Evolutionary conservation across 2,329 filamentous ascomycete species (phyloP).

Genomic region (Thelonectria discophora): DNA sequence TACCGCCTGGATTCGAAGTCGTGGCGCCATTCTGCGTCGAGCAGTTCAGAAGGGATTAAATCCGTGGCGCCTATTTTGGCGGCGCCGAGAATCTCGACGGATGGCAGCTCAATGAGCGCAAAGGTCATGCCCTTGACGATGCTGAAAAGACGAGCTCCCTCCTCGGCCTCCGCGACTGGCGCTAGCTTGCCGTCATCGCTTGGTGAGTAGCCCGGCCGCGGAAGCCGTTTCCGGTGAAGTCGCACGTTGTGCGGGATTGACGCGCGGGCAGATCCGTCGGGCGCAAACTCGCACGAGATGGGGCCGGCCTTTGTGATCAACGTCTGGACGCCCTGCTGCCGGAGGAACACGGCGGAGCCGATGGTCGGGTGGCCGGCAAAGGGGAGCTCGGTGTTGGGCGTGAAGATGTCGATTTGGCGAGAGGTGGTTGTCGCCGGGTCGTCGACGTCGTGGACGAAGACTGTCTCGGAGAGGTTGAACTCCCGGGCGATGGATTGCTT

Average conservation of each 20-base stretch:
- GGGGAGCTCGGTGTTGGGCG: conserved; percentile 60
- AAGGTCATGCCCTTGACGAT: conserved; percentile 80
- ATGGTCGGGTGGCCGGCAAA: conserved; percentile 71
- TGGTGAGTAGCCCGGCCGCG: conserved; percentile 28
- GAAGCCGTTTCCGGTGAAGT: conserved; percentile 59
- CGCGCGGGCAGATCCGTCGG: conserved; percentile 60
- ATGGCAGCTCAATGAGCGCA: conserved; percentile 67
- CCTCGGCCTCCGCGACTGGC: conserved; percentile 45
- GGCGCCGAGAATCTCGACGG: conserved; percentile 64
- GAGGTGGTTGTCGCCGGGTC: conserved; percentile 40
- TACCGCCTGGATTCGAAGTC: conserved; percentile 62
- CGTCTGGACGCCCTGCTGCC: conserved; percentile 47
- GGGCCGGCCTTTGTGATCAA: conserved; percentile 65
- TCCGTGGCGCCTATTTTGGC: conserved; percentile 48
- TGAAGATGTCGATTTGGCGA: conserved; percentile 67
- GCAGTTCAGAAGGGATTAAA: conserved; percentile 45
- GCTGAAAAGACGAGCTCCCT: conserved; percentile 59
- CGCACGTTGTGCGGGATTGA: conserved; percentile 73
- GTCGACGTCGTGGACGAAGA: conserved; percentile 63
- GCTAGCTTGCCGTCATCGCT: neutral
- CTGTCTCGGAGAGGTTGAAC: conserved; percentile 71
- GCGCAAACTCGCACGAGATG: conserved; percentile 53
- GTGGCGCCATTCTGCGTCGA: conserved; percentile 62
- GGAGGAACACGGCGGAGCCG: conserved; percentile 61
- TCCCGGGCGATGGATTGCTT: conserved; percentile 68